A percentile compares a stretch with the other conserved stretches of the same genome.
phyloP scores from a whole-genome alignment of 2,329 filamentous ascomycete genomes.

The Clonostachys rosea region DNA sequence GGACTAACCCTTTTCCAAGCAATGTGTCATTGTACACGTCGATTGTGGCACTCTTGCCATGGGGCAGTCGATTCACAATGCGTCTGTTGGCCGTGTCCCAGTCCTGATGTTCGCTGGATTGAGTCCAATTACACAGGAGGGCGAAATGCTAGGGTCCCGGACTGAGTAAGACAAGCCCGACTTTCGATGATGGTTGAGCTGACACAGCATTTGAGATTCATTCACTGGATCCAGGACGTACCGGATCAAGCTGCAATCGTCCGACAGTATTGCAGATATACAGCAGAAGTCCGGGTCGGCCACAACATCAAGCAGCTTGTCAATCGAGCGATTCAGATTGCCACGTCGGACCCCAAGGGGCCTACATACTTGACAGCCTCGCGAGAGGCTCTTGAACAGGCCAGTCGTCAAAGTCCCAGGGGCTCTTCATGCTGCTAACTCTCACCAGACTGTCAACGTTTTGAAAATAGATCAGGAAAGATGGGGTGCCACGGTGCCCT shows the following conservation, averaged over 20 bases:
- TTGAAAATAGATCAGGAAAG: slow-evolving; percentile 63
- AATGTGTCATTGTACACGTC: slow-evolving; percentile 74
- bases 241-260: slow-evolving; percentile 74
- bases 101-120: slow-evolving; percentile 72
- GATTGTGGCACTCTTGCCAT: slow-evolving; percentile 74
- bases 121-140: slow-evolving; percentile 67
- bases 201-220: slow-evolving; percentile 38
- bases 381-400: slow-evolving; percentile 81
- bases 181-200: too few relatives aligned
- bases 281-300: slow-evolving; percentile 73
- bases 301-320: slow-evolving; percentile 82
- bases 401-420: slow-evolving; percentile 29
- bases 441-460: slow-evolving; percentile 42
- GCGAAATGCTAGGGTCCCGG: slow-evolving; percentile 65
- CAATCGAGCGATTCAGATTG: slow-evolving; percentile 73
- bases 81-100: slow-evolving; percentile 63
- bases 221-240: slow-evolving; percentile 77
- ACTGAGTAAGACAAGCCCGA: slow-evolving; percentile 47
- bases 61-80: slow-evolving; percentile 70
- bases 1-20: slow-evolving; percentile 16
- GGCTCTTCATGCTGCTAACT: too few relatives aligned
- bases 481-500: slow-evolving; percentile 68
- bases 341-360: slow-evolving; percentile 66
- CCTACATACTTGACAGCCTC: slow-evolving; percentile 77
- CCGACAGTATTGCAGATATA: slow-evolving; percentile 74